Evolutionary conservation across 768 basidiomycete genomes (phyloP).

Genomic region (Boletus subcaerulescens): DNA sequence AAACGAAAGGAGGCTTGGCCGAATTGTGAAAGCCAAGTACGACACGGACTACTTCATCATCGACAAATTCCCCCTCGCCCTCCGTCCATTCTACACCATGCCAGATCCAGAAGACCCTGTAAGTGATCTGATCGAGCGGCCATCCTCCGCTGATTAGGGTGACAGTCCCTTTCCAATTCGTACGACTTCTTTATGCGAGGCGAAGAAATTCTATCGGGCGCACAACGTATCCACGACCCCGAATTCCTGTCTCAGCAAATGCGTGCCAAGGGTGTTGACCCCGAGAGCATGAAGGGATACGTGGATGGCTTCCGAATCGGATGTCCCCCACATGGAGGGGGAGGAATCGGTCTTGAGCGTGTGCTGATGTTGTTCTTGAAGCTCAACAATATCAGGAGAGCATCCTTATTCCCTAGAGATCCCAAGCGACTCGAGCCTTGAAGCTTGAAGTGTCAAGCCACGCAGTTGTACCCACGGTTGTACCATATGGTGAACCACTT

Average conservation of each 20-base stretch:
- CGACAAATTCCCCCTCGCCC: constrained; percentile 95
- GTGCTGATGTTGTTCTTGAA: constrained; percentile 98
- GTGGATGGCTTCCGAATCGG: constrained; percentile 94
- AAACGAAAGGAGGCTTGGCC: constrained; percentile 91
- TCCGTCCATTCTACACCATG: constrained; percentile 99
- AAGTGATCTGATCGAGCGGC: constrained; percentile 26
- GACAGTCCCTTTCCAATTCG: constrained; percentile 87
- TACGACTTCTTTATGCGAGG: constrained; percentile 99
- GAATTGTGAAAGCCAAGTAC: constrained; percentile 88
- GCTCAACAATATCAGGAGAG: constrained; percentile 91
- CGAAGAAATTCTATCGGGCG: constrained; percentile 97
- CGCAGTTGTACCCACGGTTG: neutral
- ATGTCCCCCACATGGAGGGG: constrained; percentile 94
- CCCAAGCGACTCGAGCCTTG: constrained; percentile 91
- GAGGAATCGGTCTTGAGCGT: constrained; percentile 92
- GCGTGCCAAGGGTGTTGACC: constrained; percentile 84
- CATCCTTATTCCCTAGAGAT: constrained; percentile 94
- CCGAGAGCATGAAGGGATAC: constrained; percentile 88
- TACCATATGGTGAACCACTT: constrained; percentile 6
- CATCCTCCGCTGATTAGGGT: neutral
- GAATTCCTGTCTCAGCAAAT: constrained; percentile 79
- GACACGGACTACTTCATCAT: constrained; percentile 99
- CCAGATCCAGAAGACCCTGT: constrained; percentile 90
- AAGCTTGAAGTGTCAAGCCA: constrained; percentile 42
- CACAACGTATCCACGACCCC: constrained; percentile 96